Evolutionary conservation across 31 red algal species (phyloP).

Genomic region (Asparagopsis taxiformis): DNA sequence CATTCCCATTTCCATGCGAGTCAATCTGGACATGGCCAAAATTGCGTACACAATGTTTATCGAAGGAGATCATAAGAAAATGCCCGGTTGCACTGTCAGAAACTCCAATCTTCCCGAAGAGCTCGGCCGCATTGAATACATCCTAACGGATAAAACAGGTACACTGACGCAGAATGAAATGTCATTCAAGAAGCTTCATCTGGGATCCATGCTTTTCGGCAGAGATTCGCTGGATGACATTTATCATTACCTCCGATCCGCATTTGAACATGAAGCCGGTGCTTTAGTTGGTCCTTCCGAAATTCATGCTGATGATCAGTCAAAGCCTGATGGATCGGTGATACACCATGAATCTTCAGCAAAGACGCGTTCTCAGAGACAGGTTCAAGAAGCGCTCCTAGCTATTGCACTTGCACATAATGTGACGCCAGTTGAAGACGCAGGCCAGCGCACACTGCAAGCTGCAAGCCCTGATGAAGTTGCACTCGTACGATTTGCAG

Average conservation of each 20-base stretch:
- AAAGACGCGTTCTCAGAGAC: conserved; percentile 38
- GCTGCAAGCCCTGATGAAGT: conserved; percentile 97
- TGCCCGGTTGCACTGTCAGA: conserved; percentile 79
- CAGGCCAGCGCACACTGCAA: conserved; percentile 48
- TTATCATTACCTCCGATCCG: conserved; percentile 54
- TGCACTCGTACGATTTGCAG: conserved; percentile 86
- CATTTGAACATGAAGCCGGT: conserved; percentile 54
- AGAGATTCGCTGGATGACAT: conserved; percentile 83
- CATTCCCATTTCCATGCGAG: conserved; percentile 96
- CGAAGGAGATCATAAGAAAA: conserved; percentile 69
- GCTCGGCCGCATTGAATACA: conserved; percentile 92
- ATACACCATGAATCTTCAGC: conserved; percentile 9
- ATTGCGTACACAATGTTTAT: conserved; percentile 85
- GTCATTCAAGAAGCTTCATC: conserved; percentile 97
- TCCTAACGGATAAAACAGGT: conserved; percentile 95
- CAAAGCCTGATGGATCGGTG: background rate
- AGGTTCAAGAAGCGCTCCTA: conserved; percentile 80
- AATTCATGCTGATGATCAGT: background rate
- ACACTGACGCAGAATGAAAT: conserved; percentile 98
- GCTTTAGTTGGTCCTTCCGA: conserved; percentile 1
- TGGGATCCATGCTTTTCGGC: conserved; percentile 87
- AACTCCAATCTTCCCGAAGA: conserved; percentile 95
- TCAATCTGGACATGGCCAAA: conserved; percentile 97
- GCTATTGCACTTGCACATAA: conserved; percentile 94
- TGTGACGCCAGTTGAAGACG: conserved; percentile 88